Evolutionary conservation across 2,329 filamentous ascomycete species (phyloP).

Genomic region (Hirsutella thompsonii): DNA sequence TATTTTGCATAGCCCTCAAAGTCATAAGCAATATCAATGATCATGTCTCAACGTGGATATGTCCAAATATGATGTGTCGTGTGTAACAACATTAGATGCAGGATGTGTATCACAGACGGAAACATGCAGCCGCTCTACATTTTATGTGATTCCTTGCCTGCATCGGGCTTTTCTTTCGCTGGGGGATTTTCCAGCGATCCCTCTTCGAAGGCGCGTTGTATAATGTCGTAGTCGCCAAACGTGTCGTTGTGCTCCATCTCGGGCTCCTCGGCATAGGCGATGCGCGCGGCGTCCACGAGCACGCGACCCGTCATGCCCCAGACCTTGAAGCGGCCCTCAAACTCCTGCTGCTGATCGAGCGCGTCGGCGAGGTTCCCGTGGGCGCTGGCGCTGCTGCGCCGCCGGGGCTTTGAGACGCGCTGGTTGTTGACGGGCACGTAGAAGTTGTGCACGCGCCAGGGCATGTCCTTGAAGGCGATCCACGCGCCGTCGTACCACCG

Average conservation of each 20-base stretch:
- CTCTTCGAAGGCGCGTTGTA: constrained; percentile 29
- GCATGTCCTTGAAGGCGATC: constrained; percentile 63
- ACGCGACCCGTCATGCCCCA: constrained; percentile 94
- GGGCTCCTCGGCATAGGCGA: constrained; percentile 73
- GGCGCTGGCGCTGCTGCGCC: constrained; percentile 3
- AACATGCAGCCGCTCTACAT: constrained; percentile 9
- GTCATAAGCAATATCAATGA: neutral
- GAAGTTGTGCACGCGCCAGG: constrained; percentile 88
- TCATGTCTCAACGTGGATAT: neutral
- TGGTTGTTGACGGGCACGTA: constrained; percentile 69
- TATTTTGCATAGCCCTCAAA: too few relatives aligned
- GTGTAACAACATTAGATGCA: too few relatives aligned
- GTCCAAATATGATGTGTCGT: neutral
- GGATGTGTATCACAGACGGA: too few relatives aligned
- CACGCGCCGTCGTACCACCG: constrained; percentile 80
- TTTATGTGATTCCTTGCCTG: constrained; percentile 16
- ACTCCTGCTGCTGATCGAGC: constrained; percentile 33
- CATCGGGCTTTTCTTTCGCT: constrained; percentile 14
- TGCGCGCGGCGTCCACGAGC: constrained; percentile 71
- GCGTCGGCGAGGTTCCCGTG: constrained; percentile 30
- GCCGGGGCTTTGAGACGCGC: constrained; percentile 48
- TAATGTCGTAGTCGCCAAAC: constrained; percentile 40
- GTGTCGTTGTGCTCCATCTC: constrained; percentile 60
- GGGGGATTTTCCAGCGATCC: constrained; percentile 31
- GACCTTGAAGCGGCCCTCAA: constrained; percentile 57